Evolutionary conservation across 192 early-diverging fungal genomes (phyloP).

Genomic region (Phlyctochytrium arcticum): DNA sequence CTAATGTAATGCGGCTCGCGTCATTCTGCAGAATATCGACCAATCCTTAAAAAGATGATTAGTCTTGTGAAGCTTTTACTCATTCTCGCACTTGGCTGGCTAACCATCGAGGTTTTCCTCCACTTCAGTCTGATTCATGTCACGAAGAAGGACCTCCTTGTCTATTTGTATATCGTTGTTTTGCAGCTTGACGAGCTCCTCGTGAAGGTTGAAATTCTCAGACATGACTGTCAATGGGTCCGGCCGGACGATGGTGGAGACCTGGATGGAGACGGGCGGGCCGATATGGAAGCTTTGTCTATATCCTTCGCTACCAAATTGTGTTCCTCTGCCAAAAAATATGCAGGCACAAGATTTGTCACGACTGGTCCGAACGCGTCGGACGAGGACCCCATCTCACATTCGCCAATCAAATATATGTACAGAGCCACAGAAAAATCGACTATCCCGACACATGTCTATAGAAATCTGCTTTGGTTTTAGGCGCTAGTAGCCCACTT

Average conservation of each 20-base stretch:
- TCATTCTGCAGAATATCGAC: conserved; percentile 35
- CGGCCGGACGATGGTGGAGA: too few relatives aligned
- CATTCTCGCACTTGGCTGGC: background rate
- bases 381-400: too few relatives aligned
- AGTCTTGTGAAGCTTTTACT: background rate
- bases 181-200: conserved; percentile 57
- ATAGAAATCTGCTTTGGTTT: background rate
- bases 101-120: conserved; percentile 45
- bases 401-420: too few relatives aligned
- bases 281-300: background rate
- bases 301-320: too few relatives aligned
- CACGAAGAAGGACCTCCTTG: conserved; percentile 34
- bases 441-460: background rate
- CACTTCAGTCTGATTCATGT: conserved; percentile 30
- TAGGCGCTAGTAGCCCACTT: conserved; percentile 21
- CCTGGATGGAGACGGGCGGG: too few relatives aligned
- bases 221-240: too few relatives aligned
- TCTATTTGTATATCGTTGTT: conserved; percentile 45
- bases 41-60: conserved; percentile 26
- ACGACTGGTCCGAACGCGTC: too few relatives aligned
- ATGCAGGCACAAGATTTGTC: too few relatives aligned
- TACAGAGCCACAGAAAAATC: too few relatives aligned
- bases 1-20: conserved; percentile 25
- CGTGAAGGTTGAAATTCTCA: conserved; percentile 42
- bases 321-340: too few relatives aligned